Percentiles rank a stretch among this genome's conserved stretches.
phyloP scores from a whole-genome alignment of 2,329 filamentous ascomycete species.

The Aspergillus sp. region DNA sequence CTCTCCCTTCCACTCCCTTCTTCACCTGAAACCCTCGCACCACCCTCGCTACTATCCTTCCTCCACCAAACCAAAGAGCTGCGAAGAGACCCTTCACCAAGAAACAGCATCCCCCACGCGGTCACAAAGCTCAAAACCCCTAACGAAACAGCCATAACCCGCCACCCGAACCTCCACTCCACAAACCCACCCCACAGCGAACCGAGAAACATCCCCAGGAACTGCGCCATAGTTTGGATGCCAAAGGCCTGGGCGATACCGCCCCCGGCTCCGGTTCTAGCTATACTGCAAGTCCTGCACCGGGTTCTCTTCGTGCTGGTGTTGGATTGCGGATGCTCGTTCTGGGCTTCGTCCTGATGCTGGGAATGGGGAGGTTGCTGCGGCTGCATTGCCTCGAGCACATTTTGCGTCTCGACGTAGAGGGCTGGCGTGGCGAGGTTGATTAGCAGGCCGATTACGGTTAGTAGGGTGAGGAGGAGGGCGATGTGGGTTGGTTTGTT shows the following conservation, averaged over 20 bases:
- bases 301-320: background rate
- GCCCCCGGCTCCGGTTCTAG: constrained; percentile 46
- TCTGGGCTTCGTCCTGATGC: background rate
- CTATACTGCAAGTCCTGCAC: background rate
- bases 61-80: background rate
- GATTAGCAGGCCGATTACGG: constrained; percentile 62
- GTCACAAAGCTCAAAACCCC: constrained; percentile 34
- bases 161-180: constrained; percentile 39
- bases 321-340: background rate
- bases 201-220: constrained; percentile 62
- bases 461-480: constrained; percentile 66
- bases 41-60: constrained; percentile 15
- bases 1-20: background rate
- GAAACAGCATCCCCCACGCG: constrained; percentile 32
- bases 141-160: constrained; percentile 33
- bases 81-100: constrained; percentile 10
- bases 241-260: constrained; percentile 70
- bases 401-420: constrained; percentile 71
- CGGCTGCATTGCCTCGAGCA: constrained; percentile 58
- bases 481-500: constrained; percentile 65
- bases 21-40: background rate
- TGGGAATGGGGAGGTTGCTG: constrained; percentile 58
- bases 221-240: constrained; percentile 67
- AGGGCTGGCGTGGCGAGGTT: constrained; percentile 66
- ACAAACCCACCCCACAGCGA: constrained; percentile 60